phyloP scores from a whole-genome alignment of 139 green algal genomes.

The Monoraphidium neglectum region DNA sequence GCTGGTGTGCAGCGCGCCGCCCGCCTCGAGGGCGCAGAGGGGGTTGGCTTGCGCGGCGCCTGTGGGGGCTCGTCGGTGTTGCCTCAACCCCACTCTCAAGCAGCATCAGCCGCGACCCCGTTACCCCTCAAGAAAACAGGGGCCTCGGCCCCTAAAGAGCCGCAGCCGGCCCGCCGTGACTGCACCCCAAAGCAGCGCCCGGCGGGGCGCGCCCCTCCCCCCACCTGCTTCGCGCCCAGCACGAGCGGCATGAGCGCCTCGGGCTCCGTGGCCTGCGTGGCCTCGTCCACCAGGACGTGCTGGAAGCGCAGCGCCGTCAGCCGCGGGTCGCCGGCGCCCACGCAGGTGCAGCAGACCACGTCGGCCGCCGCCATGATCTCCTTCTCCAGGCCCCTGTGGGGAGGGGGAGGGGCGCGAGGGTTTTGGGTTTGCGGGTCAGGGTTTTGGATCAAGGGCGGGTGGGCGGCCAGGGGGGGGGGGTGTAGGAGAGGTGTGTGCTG shows the following conservation, averaged over 20 bases:
- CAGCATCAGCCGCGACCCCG: too few species aligned
- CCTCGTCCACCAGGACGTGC: constrained; percentile 93
- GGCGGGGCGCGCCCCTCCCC: not conserved
- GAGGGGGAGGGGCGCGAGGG: not conserved
- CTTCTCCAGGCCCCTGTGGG: constrained; percentile 67
- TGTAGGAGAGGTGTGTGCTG: too few species aligned
- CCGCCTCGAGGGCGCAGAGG: too few species aligned
- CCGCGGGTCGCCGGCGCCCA: constrained; percentile 89
- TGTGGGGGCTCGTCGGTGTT: too few species aligned
- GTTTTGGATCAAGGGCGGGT: too few species aligned
- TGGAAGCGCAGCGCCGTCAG: constrained; percentile 76
- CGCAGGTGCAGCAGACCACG: constrained; percentile 81
- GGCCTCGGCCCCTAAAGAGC: too few species aligned
- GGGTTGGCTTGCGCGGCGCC: too few species aligned
- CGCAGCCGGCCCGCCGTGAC: too few species aligned
- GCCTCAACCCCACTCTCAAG: too few species aligned
- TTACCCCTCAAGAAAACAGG: too few species aligned
- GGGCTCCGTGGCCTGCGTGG: constrained; percentile 93
- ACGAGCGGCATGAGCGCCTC: constrained; percentile 96
- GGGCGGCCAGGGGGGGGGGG: too few species aligned
- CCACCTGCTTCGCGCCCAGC: constrained; percentile 90
- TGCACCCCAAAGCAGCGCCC: not conserved
- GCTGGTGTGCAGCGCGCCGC: too few species aligned
- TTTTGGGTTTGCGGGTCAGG: not conserved
- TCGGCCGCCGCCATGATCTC: constrained; percentile 89